Base-by-base conservation (phyloP, 192 early-diverging fungal species). In the Backusella westeae region DNA sequence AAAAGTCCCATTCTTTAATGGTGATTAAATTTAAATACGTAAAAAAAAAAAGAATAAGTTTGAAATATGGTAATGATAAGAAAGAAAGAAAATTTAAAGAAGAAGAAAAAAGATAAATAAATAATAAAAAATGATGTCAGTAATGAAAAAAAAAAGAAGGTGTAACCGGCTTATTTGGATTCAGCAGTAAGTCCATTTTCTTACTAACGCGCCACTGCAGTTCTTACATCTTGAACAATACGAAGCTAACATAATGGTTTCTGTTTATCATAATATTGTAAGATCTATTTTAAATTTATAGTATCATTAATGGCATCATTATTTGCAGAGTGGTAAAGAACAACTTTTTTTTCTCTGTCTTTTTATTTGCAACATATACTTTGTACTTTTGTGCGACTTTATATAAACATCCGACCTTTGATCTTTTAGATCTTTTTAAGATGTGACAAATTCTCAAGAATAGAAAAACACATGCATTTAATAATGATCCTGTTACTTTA, bases 1-100 rank as follows among this genome's bases (percentile, higher is more conserved):
- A 81, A 81, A 39, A 81, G 74, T 3, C 80, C 80, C 80, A 81
- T 81, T 12, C 2, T 35, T 35, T 42, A 19, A 63, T 39, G 35
- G 10, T 14, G 19, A 17, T n/a, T n/a, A n/a, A 49, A 49, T 19
- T 49, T n/a, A 49, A 49, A 52, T 65, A 53, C 19, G 34, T 23
- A 66, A 34, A 59, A 71, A 63, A 41, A 39, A 65, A 38, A 39
- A 67, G 17, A 65, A 32, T n/a, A 72, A 17, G 10, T 67, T 66
- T 34, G 15, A 34, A n/a, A 49, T 59, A 72, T n/a, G 6, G 4
- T 34, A 65, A 65, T 21, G 49, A 15, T 49, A 69, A 26, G 39
- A 44, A 36, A 21, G 34, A 46, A 23, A 69, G 26, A 23, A 69
- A 69, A 3, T 32, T 0, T 32, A 32, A 32, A 32, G 49, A 38